Percentiles rank a stretch among this genome's conserved stretches.
These are phyloP conservation scores for Scedosporium boydii DNA, from an alignment of 2,329 filamentous ascomycete species.

Conservation along the genomic window DNA sequence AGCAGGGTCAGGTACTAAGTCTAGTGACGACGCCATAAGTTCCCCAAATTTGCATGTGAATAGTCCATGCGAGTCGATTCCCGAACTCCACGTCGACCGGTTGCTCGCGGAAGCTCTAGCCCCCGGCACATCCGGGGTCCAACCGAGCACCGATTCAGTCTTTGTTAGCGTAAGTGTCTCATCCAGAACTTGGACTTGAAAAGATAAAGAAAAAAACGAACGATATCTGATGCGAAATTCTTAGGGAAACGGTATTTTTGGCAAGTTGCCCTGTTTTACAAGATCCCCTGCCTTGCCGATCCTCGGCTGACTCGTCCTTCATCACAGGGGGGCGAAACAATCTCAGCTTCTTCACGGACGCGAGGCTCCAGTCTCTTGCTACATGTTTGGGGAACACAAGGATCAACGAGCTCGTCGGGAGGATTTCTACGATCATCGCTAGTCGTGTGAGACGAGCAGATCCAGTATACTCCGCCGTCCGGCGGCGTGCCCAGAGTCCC, in stretches of 20 bases:
- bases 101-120: conserved; percentile 13
- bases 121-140: neutral
- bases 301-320: neutral
- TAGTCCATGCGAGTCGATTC: conserved; percentile 9
- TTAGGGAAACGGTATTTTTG: conserved; percentile 19
- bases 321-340: conserved; percentile 16
- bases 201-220: neutral
- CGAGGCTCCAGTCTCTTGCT: conserved; percentile 19
- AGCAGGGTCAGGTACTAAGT: neutral
- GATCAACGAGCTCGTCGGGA: conserved; percentile 17
- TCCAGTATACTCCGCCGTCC: neutral
- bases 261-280: conserved; percentile 7
- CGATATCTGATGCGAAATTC: neutral
- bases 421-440: conserved; percentile 17
- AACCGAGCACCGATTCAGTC: conserved; percentile 10
- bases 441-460: conserved; percentile 9
- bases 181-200: neutral
- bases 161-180: conserved; percentile 15
- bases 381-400: conserved; percentile 18
- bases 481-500: conserved; percentile 1
- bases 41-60: neutral
- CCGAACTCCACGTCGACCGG: conserved; percentile 18
- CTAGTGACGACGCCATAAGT: neutral
- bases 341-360: conserved; percentile 20
- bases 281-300: neutral